Evolutionary conservation across 305 asterid genomes (phyloP), one percentile per base, ranked within the genome.

Genomic region (Fraxinus paxiana): DNA sequence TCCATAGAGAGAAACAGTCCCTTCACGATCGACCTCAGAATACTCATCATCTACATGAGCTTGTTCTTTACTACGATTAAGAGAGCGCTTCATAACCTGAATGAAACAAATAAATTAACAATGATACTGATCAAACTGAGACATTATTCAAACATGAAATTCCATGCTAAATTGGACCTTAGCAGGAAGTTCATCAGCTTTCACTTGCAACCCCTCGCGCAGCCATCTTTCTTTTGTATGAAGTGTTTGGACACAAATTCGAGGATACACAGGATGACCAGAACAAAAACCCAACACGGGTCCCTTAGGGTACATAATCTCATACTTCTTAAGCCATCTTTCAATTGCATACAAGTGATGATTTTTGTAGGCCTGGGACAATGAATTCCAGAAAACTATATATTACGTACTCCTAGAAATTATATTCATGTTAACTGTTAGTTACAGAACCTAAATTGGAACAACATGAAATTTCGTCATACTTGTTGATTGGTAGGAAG

Each of bases 401-500:
- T 35, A 17, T 3, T 28, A 79, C 22, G 24, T 35, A 73, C 51
- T 48, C 30, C 70, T n/a, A 56, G n/a, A 63, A 73, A 3, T 61
- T 67, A 63, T 22, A 79, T 70, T 70, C 56, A 61, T 48, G 73
- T 15, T n/a, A n/a, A 48, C 61, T 48, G 61, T 77, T 24, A 75
- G 33, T 33, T 33, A 79, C 80, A 79, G 43, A 38, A 83, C 75
- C 72, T 72, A 15, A 76, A 72, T 6, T 69, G 73, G 74, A 80
- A 70, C 17, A 24, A 76, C 31, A 18, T 12, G 18, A 76, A 78
- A 30, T 69, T 61, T 22, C 7, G 80, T 38, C 85, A 38, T 84
- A 90, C 98, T 88, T 92, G 99, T 91, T 96, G 99, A 88, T 94
- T 96, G 67, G 97, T 92, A 15, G 99, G 99, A 82, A 96, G 97